Base-by-base conservation (phyloP, 129 eudicot species). In the Pseudognaphalium luteoalbum region DNA sequence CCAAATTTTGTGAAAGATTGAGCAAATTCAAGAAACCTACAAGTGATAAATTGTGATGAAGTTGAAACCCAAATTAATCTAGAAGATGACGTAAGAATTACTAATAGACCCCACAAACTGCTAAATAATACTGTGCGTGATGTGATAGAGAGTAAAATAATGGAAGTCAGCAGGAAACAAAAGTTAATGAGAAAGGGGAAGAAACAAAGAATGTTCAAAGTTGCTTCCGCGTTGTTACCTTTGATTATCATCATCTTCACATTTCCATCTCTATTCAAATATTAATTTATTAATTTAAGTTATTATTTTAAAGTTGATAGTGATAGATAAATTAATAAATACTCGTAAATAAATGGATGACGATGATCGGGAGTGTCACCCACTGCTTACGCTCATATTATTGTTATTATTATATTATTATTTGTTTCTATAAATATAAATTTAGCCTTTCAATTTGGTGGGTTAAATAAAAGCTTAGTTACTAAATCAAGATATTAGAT, bases 151-250 rank as follows among this genome's bases (percentile, higher is more conserved):
- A 70, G 21, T 60, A 44, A 44, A 62, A 65, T 34, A 62, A 78
- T 34, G 67, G 70, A 77, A 77, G 59, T 70, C 67, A 71, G 57
- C 54, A 14, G 14, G 14, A 47, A 47, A 47, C n/a, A 47, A 47
- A 47, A 47, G n/a, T n/a, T n/a, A 39, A 14, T 47, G 16, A 25
- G 63, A 32, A 52, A 33, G 35, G 42, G 57, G 75, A 74, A 81
- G 78, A 34, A 52, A 34, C 30, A 69, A 78, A 34, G 88, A 81
- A 83, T 78, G 7, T 87, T 83, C 88, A 66, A 78, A 67, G 81
- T 7, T 67, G 72, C 70, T 84, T 83, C 88, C 86, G 88, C 91
- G 88, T 87, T 77, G 60, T 70, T 80, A 51, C 77, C 57, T 77
- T 25, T 65, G 7, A 34, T 16, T 16, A n/a, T 15, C 29, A 63